phyloP scores from a whole-genome alignment of 2,329 filamentous ascomycete species.

The Ophiocordyceps unilateralis region DNA sequence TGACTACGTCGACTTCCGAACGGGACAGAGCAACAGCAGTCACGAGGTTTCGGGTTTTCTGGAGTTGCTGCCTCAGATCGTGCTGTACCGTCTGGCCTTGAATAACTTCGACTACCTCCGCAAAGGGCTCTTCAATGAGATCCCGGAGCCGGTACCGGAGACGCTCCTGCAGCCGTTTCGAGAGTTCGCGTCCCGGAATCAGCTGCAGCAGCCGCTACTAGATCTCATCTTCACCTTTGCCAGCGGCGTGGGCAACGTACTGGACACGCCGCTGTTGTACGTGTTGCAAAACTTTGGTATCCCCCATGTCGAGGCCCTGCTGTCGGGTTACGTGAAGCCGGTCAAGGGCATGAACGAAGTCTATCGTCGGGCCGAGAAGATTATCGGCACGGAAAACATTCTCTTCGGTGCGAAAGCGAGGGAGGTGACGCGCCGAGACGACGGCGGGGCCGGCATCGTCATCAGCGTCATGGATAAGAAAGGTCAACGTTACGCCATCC shows the following conservation, averaged over 20 bases:
- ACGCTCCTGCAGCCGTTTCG: constrained; percentile 24
- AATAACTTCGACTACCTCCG: constrained; percentile 1
- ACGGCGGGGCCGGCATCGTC: constrained; percentile 5
- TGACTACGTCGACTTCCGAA: constrained; percentile 7
- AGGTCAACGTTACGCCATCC: constrained; percentile 11
- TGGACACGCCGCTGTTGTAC: constrained; percentile 20
- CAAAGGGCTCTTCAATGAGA: constrained; percentile 5
- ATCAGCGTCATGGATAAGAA: constrained; percentile 4
- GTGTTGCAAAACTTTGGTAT: constrained; percentile 16
- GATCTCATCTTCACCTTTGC: constrained; percentile 15
- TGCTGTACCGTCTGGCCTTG: constrained; percentile 1
- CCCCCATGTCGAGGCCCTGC: constrained; percentile 1
- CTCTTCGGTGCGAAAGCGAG: constrained; percentile 10
- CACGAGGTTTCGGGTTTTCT: neutral
- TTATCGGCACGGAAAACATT: constrained; percentile 10
- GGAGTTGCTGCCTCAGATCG: neutral
- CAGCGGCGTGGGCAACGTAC: constrained; percentile 21
- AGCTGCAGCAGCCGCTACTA: constrained; percentile 16
- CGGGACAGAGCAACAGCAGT: neutral
- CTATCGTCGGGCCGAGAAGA: constrained; percentile 10
- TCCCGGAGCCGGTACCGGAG: constrained; percentile 25
- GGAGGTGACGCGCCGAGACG: constrained; percentile 6
- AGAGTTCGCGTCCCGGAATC: constrained; percentile 23
- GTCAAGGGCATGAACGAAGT: constrained; percentile 5
- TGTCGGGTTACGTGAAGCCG: constrained; percentile 2